Percentiles rank a stretch among this genome's conserved stretches.
phyloP scores from a whole-genome alignment of 1,139 yeast genomes.

The Spencermartinsiella ligniputridi region DNA sequence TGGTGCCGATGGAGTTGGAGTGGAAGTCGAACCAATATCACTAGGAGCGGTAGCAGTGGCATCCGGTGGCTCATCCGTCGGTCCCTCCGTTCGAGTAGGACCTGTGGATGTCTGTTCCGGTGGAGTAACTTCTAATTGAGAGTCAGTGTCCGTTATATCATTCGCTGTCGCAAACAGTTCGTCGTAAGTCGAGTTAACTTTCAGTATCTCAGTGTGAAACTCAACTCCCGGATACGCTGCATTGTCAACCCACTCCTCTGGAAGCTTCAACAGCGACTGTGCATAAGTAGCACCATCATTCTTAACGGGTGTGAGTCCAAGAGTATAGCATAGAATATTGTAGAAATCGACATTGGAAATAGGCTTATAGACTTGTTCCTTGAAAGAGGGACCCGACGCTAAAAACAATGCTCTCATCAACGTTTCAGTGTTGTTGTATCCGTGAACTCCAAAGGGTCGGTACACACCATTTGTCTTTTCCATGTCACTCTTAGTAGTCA shows the following conservation, averaged over 20 bases:
- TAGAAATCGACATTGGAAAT: conserved; percentile 72
- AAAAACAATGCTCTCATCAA: conserved; percentile 80
- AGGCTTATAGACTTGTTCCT: conserved; percentile 45
- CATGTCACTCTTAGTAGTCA: conserved; percentile 62
- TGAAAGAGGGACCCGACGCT: conserved; percentile 77
- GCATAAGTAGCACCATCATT: conserved; percentile 52
- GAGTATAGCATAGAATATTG: conserved; percentile 65
- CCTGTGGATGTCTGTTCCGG: neutral
- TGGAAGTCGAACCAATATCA: neutral
- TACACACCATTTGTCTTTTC: conserved; percentile 43
- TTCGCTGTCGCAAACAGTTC: conserved; percentile 15
- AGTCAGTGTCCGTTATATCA: neutral
- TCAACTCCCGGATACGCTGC: conserved; percentile 54
- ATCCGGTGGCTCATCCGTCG: conserved; percentile 1
- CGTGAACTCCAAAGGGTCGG: conserved; percentile 74
- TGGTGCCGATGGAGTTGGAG: too few species aligned
- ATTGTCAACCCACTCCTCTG: conserved; percentile 52
- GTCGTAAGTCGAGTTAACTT: conserved; percentile 33
- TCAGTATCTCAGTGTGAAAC: conserved; percentile 35
- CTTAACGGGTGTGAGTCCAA: conserved; percentile 51
- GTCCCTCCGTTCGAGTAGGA: neutral
- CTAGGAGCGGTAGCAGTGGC: neutral
- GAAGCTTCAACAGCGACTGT: conserved; percentile 32
- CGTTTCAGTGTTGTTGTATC: conserved; percentile 70
- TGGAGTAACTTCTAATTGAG: neutral